phyloP scores from a whole-genome alignment of 768 basidiomycete species.

The Amanita rubescens region DNA sequence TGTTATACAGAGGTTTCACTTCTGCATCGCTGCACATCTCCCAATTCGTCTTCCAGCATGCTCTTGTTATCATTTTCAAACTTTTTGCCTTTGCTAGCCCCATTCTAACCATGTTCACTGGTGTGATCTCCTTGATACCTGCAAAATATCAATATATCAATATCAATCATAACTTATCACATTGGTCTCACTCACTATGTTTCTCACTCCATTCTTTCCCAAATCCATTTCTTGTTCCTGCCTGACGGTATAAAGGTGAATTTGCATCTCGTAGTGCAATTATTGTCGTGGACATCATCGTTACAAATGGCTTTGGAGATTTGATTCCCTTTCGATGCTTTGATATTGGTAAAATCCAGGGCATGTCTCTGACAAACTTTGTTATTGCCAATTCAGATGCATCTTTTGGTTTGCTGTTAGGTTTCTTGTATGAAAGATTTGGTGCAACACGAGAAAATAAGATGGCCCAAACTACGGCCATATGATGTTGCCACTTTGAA shows the following conservation, averaged over 20 bases:
- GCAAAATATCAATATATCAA: neutral
- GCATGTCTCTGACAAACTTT: neutral
- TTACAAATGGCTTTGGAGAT: neutral
- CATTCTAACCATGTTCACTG: neutral
- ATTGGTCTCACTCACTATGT: too few relatives aligned
- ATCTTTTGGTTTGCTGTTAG: too few relatives aligned
- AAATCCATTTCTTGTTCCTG: neutral
- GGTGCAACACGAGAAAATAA: neutral
- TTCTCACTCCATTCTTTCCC: neutral
- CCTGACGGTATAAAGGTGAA: neutral
- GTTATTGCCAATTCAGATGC: neutral
- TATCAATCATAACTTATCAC: neutral
- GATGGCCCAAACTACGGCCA: neutral
- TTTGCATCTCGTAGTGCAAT: neutral
- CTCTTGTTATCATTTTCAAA: constrained; percentile 1
- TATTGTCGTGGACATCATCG: neutral
- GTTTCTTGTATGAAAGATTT: neutral
- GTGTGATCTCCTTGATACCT: constrained; percentile 1
- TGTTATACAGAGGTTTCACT: neutral
- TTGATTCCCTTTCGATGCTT: neutral
- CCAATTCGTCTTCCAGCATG: constrained; percentile 2
- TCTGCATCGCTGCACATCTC: neutral
- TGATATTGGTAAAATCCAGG: neutral
- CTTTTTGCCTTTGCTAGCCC: neutral
- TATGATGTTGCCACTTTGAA: neutral